Conservation (phyloP, 768 basidiomycete genomes). For the Suillus plorans region DNA sequence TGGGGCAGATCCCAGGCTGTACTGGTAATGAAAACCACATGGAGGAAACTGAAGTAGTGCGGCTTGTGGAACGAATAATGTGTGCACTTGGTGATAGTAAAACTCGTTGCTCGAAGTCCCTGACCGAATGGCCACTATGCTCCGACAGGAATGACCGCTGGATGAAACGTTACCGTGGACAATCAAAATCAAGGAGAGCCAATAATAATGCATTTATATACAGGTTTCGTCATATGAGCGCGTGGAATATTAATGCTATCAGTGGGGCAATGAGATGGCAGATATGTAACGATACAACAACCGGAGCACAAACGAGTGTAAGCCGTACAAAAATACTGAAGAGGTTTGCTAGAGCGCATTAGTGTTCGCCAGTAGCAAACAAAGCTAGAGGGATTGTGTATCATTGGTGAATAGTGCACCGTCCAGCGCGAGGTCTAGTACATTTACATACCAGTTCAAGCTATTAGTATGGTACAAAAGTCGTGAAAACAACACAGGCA, state of each 20-base stretch:
- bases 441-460: neutral
- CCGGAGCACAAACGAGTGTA: neutral
- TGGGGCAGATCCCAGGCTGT: constrained; percentile 33
- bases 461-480: neutral
- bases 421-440: neutral
- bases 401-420: neutral
- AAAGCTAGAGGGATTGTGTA: neutral
- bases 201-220: neutral
- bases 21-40: constrained; percentile 22
- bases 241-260: neutral
- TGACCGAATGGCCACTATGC: neutral
- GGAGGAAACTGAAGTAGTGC: neutral
- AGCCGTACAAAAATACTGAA: neutral
- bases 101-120: neutral
- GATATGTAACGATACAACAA: neutral
- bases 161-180: too few species aligned
- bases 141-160: neutral
- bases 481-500: neutral
- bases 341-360: neutral
- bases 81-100: neutral
- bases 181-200: too few species aligned
- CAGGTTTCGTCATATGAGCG: neutral
- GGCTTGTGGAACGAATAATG: neutral
- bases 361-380: neutral
- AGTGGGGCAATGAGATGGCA: neutral